phyloP scores from a whole-genome alignment of 1,284 basidiomycete species.

The Ceratobasidium sp. region DNA sequence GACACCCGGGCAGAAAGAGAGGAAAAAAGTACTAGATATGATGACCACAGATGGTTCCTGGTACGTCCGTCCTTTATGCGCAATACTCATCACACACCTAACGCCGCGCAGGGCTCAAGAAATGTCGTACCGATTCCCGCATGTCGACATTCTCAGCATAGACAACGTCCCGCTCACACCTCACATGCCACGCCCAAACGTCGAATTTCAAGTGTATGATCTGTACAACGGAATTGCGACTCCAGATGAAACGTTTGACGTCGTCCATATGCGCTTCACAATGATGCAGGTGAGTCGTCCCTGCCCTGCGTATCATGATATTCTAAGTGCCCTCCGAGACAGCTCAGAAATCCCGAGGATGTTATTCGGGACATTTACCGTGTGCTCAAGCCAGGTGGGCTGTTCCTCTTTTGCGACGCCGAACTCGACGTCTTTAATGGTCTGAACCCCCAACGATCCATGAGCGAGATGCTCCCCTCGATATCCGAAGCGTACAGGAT shows the following conservation, averaged over 20 bases:
- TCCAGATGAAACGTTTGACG: conserved; percentile 11
- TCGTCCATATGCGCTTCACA: background rate
- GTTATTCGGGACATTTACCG: conserved; percentile 10
- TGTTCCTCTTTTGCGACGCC: conserved; percentile 21
- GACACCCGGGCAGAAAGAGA: background rate
- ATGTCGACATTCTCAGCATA: conserved; percentile 1
- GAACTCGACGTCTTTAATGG: conserved; percentile 28
- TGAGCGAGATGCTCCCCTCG: background rate
- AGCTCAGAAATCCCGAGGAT: conserved; percentile 7
- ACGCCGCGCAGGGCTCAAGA: background rate
- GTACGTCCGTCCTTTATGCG: background rate
- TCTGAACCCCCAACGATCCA: background rate
- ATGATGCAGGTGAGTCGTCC: conserved; percentile 9
- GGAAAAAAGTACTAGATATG: conserved; percentile 28
- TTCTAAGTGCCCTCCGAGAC: background rate
- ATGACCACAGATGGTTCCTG: background rate
- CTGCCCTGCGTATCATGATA: background rate
- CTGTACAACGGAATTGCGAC: conserved; percentile 1
- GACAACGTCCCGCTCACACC: conserved; percentile 10
- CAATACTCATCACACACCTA: too few relatives aligned
- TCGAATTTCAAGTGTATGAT: conserved; percentile 27
- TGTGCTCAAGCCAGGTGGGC: conserved; percentile 14
- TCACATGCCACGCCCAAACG: conserved; percentile 11
- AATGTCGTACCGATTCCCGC: conserved; percentile 9
- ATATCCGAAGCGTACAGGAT: too few relatives aligned